A percentile compares a stretch with the other conserved stretches of the same genome.
These are phyloP conservation scores for Clitopilus passeckerianus DNA, from an alignment of 768 basidiomycete genomes.

Conservation along the genomic window DNA sequence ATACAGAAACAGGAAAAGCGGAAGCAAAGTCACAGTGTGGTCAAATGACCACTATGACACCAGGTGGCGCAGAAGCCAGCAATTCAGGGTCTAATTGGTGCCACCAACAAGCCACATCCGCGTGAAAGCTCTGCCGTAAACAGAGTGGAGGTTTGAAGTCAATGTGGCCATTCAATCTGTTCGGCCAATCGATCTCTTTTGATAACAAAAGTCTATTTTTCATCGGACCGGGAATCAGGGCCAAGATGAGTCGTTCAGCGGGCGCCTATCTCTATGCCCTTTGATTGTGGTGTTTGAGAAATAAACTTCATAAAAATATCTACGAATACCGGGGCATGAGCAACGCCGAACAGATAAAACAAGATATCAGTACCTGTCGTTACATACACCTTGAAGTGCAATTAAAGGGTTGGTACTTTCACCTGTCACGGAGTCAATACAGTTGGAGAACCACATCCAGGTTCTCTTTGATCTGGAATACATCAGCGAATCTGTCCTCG, in stretches of 20 bases:
- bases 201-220: not conserved
- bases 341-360: not conserved
- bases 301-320: not conserved
- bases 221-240: not conserved
- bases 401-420: not conserved
- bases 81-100: not conserved
- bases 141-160: not conserved
- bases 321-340: not conserved
- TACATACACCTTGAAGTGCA: not conserved
- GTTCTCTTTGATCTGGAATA: too few relatives aligned
- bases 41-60: slow-evolving; percentile 6
- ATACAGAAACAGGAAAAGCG: not conserved
- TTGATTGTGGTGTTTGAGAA: not conserved
- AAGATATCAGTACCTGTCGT: not conserved
- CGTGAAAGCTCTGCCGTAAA: not conserved
- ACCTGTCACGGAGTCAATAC: too few relatives aligned
- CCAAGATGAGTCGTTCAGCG: not conserved
- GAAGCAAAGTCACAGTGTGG: not conserved
- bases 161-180: not conserved
- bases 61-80: not conserved
- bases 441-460: too few relatives aligned
- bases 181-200: not conserved
- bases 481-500: too few relatives aligned
- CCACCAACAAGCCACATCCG: not conserved
- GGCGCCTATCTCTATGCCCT: not conserved